phyloP scores from a whole-genome alignment of 352 stramenopile species.

The Pseudoperonospora humuli region DNA sequence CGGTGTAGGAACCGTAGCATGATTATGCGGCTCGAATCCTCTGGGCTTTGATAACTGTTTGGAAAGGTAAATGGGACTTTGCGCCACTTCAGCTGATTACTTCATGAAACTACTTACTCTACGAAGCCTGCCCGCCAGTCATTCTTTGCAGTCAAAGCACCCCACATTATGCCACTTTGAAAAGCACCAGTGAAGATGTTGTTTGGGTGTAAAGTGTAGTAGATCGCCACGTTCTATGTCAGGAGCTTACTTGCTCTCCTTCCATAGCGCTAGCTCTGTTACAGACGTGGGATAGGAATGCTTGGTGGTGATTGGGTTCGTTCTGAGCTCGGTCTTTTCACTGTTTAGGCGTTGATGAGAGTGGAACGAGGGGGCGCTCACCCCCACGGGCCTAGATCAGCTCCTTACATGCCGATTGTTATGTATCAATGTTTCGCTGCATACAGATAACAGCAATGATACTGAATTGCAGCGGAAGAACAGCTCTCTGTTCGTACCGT shows the following conservation, averaged over 20 bases:
- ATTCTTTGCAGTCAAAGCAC: conserved; percentile 7
- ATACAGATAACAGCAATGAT: conserved; percentile 42
- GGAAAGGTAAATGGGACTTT: conserved; percentile 1
- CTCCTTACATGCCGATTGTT: conserved; percentile 51
- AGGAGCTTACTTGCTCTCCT: conserved; percentile 65
- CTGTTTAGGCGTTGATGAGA: conserved; percentile 71
- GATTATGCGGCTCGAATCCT: conserved; percentile 3
- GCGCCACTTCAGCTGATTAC: not conserved
- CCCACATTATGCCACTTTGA: no score
- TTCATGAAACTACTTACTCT: conserved; percentile 9
- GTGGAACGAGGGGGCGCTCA: conserved; percentile 40
- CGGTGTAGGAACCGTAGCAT: conserved; percentile 16
- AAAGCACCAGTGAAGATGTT: no score
- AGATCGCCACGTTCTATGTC: conserved; percentile 61
- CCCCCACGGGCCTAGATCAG: conserved; percentile 60
- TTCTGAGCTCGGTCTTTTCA: conserved; percentile 57
- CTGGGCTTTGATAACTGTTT: not conserved
- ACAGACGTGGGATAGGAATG: conserved; percentile 76
- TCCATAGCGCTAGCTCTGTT: conserved; percentile 72
- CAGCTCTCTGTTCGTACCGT: conserved; percentile 23
- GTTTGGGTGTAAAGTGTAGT: conserved; percentile 6
- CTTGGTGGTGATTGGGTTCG: conserved; percentile 47
- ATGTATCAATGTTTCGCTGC: no score
- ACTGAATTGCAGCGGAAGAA: conserved; percentile 65
- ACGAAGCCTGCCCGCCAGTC: conserved; percentile 13